Evolutionary conservation across 441 rosid species (phyloP).

Genomic region (Populus hybrid): DNA sequence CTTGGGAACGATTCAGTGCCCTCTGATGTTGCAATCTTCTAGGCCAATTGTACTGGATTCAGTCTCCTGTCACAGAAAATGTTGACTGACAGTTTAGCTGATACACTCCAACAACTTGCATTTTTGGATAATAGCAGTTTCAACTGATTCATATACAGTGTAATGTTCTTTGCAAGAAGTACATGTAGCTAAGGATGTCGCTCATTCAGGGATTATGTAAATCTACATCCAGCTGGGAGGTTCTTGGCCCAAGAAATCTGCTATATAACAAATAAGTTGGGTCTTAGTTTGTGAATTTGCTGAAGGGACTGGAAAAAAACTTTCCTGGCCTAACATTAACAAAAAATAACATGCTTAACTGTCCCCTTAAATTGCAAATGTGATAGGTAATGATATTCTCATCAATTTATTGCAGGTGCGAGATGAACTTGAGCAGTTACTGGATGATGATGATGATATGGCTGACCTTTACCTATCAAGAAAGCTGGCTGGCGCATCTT

Average conservation of each 20-base stretch:
- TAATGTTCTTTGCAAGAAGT: neutral
- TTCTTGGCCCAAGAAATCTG: neutral
- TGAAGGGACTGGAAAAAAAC: neutral
- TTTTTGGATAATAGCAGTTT: neutral
- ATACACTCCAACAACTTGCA: neutral
- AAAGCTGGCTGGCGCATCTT: slow-evolving; percentile 59
- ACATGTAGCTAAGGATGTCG: neutral
- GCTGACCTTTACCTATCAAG: slow-evolving; percentile 94
- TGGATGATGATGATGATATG: slow-evolving; percentile 98
- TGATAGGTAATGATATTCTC: slow-evolving; percentile 1
- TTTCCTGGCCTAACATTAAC: neutral
- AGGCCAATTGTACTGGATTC: neutral
- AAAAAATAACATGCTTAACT: neutral
- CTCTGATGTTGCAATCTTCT: neutral
- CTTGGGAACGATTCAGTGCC: neutral
- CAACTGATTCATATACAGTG: neutral
- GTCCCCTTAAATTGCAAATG: neutral
- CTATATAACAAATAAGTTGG: neutral
- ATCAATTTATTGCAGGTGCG: slow-evolving; percentile 55
- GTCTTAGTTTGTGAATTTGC: neutral
- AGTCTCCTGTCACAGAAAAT: neutral
- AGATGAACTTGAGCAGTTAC: slow-evolving; percentile 91
- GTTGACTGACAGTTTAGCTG: neutral
- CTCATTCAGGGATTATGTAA: neutral
- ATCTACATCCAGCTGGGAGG: neutral